Evolutionary conservation across 2,329 filamentous ascomycete genomes (phyloP).

Genomic region (Ploettnerulaceae sp.): DNA sequence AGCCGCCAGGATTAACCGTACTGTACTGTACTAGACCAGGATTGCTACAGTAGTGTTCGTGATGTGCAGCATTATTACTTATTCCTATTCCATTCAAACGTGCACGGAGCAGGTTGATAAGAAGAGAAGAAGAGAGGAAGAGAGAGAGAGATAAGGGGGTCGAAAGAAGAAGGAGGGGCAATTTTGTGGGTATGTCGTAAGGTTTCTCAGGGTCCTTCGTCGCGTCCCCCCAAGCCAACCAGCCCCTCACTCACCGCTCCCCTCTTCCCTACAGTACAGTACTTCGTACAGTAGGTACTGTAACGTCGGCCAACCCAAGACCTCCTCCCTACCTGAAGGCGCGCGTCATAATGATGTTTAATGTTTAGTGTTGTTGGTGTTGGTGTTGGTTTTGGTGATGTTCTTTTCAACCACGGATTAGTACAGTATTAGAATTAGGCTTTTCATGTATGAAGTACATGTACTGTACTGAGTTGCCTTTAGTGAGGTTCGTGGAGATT

Average conservation of each 20-base stretch:
- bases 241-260: slow-evolving; percentile 9
- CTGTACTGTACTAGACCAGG: neutral
- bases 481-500: neutral
- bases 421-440: neutral
- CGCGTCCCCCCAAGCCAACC: neutral
- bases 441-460: neutral
- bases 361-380: no score
- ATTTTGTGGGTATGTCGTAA: no score
- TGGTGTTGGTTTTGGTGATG: no score
- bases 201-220: no score
- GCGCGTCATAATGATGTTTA: slow-evolving; percentile 10
- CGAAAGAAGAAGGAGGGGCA: neutral
- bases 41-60: neutral
- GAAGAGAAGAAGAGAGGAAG: slow-evolving; percentile 7
- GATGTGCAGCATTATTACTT: neutral
- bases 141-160: neutral
- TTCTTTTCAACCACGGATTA: neutral
- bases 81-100: slow-evolving; percentile 9
- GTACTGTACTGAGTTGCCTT: neutral
- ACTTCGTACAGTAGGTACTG: no score
- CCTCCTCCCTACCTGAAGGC: no score
- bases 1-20: slow-evolving; percentile 13
- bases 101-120: slow-evolving; percentile 6
- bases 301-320: no score
- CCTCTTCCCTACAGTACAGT: slow-evolving; percentile 4